A percentile compares a stretch with the other conserved stretches of the same genome.
These are phyloP conservation scores for Paramecium pentaurelia DNA, from an alignment of 73 alveolate genomes.

Conservation along the genomic window DNA sequence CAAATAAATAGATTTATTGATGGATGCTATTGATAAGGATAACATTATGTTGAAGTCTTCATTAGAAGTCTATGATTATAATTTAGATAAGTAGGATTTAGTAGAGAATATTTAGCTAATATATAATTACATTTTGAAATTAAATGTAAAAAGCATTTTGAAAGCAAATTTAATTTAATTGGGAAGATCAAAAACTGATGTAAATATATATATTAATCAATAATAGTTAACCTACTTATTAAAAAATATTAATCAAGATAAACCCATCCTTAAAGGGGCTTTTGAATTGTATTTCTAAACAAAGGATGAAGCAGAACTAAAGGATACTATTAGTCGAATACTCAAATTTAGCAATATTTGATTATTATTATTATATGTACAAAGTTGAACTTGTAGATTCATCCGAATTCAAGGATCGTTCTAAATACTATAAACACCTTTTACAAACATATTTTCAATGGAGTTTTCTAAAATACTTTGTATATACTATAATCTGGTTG, in stretches of 20 bases:
- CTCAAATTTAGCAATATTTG: conserved; percentile 27
- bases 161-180: not conserved
- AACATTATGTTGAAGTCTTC: not conserved
- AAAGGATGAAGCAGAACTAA: conserved; percentile 26
- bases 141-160: conserved; percentile 1
- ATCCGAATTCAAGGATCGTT: conserved; percentile 11
- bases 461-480: not conserved
- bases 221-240: conserved; percentile 23
- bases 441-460: not conserved
- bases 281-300: conserved; percentile 26
- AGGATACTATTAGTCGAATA: conserved; percentile 15
- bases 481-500: conserved; percentile 14
- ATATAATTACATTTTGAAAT: not conserved
- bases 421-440: not conserved
- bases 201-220: not conserved
- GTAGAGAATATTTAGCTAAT: not conserved
- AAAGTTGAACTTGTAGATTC: conserved; percentile 38
- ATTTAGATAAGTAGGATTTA: conserved; percentile 6
- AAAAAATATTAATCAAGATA: not conserved
- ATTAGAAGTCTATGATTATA: conserved; percentile 13
- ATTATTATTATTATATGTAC: not conserved
- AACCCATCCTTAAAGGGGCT: conserved; percentile 38
- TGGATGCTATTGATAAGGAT: conserved; percentile 33
- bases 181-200: not conserved
- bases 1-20: not conserved